Evolutionary conservation across 2,329 filamentous ascomycete species (phyloP).

Genomic region (Monosporascus sp.): DNA sequence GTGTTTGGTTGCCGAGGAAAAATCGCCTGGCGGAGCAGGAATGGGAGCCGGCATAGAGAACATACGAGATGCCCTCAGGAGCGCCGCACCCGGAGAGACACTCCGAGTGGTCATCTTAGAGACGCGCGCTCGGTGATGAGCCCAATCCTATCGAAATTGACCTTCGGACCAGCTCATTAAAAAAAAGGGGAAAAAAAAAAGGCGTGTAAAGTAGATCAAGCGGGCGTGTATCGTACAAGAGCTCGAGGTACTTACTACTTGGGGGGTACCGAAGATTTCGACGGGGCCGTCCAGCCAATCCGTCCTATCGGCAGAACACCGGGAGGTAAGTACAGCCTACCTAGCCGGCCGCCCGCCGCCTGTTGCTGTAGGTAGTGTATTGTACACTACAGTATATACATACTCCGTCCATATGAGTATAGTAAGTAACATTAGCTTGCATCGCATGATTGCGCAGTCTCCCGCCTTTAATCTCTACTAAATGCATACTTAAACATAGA

Average conservation of each 20-base stretch:
- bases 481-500: too few species aligned
- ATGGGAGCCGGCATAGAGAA: conserved; percentile 81
- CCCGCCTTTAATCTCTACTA: too few species aligned
- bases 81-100: conserved; percentile 57
- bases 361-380: too few species aligned
- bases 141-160: conserved; percentile 6
- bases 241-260: background rate
- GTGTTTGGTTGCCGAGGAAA: conserved; percentile 39
- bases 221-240: background rate
- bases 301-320: too few species aligned
- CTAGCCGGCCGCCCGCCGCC: too few species aligned
- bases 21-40: conserved; percentile 50
- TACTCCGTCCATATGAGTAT: too few species aligned
- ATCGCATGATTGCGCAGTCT: too few species aligned
- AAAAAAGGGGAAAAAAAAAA: too few species aligned
- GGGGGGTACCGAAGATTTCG: background rate
- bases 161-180: background rate
- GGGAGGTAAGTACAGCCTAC: too few species aligned
- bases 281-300: background rate
- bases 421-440: too few species aligned
- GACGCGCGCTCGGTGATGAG: conserved; percentile 10
- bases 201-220: background rate
- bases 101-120: conserved; percentile 21
- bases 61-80: conserved; percentile 81
- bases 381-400: too few species aligned